Conservation (phyloP, 192 early-diverging fungal species). For the Backusella sp. region DNA sequence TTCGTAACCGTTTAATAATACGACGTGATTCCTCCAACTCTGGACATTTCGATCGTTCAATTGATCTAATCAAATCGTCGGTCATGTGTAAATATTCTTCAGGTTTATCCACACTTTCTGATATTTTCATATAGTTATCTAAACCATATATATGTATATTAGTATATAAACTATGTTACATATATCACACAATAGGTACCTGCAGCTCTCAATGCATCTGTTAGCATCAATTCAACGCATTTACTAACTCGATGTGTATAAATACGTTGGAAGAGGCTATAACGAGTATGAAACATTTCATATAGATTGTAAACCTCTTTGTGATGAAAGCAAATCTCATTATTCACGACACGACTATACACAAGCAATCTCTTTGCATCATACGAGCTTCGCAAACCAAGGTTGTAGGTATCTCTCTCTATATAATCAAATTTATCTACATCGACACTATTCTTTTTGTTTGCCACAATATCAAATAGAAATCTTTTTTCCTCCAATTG, state of each 20-base stretch:
- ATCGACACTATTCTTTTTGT: constrained; percentile 91
- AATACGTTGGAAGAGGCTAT: constrained; percentile 76
- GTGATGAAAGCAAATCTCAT: constrained; percentile 86
- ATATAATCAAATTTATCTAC: constrained; percentile 92
- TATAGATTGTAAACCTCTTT: constrained; percentile 91
- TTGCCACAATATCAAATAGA: constrained; percentile 96
- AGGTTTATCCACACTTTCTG: constrained; percentile 60
- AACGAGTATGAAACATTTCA: constrained; percentile 82
- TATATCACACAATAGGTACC: not conserved
- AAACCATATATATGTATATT: not conserved
- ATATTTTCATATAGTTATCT: constrained; percentile 64
- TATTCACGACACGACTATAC: constrained; percentile 81
- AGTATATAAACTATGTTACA: too few species aligned
- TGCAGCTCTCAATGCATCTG: constrained; percentile 83
- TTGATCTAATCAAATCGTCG: constrained; percentile 77
- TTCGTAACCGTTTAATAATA: constrained; percentile 74
- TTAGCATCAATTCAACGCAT: constrained; percentile 88
- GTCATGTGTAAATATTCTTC: constrained; percentile 73
- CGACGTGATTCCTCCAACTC: constrained; percentile 66
- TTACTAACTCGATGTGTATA: constrained; percentile 86
- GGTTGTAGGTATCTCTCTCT: constrained; percentile 78
- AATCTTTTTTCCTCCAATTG: constrained; percentile 57
- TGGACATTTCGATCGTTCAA: constrained; percentile 60
- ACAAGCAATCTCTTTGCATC: constrained; percentile 68
- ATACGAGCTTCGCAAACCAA: constrained; percentile 57